Percentiles rank a stretch among this genome's conserved stretches.
phyloP scores from a whole-genome alignment of 2,329 filamentous ascomycete genomes.

The Lecanoromycetidae sp. region DNA sequence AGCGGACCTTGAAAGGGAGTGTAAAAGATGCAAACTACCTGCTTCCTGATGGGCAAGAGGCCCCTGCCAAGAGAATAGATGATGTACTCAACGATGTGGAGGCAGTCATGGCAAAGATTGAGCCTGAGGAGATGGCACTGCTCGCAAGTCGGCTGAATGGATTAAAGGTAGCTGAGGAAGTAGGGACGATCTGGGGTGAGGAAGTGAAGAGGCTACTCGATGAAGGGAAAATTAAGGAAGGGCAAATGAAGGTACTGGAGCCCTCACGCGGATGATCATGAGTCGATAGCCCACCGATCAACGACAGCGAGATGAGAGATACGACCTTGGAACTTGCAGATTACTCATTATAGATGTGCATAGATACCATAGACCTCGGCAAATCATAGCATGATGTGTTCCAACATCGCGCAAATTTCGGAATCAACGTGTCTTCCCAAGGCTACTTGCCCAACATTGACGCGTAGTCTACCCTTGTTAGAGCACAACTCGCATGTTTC shows the following conservation, averaged over 20 bases:
- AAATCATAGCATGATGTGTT: too few species aligned
- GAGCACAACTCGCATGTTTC: too few species aligned
- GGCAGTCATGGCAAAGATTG: constrained; percentile 73
- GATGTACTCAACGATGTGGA: constrained; percentile 76
- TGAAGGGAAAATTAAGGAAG: constrained; percentile 76
- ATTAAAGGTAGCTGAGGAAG: constrained; percentile 66
- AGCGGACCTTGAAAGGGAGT: constrained; percentile 84
- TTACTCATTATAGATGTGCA: too few species aligned
- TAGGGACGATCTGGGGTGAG: constrained; percentile 69
- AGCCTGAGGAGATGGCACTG: constrained; percentile 76
- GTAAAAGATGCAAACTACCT: constrained; percentile 99
- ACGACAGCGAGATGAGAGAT: too few species aligned
- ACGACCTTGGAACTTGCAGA: too few species aligned
- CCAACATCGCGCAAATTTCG: too few species aligned
- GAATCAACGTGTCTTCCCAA: too few species aligned
- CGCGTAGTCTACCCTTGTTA: too few species aligned
- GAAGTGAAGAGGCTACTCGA: constrained; percentile 68
- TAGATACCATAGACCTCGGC: too few species aligned
- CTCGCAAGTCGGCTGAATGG: constrained; percentile 68
- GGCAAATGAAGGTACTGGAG: constrained; percentile 47
- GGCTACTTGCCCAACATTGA: too few species aligned
- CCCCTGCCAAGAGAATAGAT: constrained; percentile 63
- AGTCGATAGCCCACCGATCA: too few species aligned
- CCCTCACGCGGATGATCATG: too few species aligned
- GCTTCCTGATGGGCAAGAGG: constrained; percentile 52